A percentile compares a stretch with the other conserved stretches of the same genome.
phyloP scores from a whole-genome alignment of 1,284 basidiomycete species.

The Veloporphyrellus conicus region DNA sequence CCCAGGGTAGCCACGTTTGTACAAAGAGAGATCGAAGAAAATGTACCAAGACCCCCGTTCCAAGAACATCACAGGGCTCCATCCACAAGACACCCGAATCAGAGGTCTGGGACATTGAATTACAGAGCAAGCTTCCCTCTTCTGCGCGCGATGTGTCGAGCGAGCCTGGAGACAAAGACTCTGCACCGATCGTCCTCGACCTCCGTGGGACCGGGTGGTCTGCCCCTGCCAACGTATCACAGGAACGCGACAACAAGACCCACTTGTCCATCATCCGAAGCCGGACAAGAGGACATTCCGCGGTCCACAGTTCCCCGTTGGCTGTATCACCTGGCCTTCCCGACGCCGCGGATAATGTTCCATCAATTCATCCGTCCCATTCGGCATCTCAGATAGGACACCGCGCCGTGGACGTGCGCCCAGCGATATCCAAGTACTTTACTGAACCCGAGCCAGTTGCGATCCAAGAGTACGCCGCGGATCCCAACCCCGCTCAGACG shows the following conservation, averaged over 20 bases:
- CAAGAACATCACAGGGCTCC: background rate
- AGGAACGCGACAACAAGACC: background rate
- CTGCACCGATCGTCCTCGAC: conserved; percentile 24
- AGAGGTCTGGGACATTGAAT: conserved; percentile 65
- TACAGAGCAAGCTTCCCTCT: conserved; percentile 33
- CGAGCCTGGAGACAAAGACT: conserved; percentile 6
- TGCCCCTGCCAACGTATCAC: conserved; percentile 1
- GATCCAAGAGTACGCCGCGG: background rate
- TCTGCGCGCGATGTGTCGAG: conserved; percentile 13
- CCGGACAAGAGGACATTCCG: background rate
- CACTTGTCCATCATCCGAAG: background rate
- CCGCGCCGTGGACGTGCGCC: conserved; percentile 6
- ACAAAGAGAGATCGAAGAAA: conserved; percentile 3
- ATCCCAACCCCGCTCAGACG: background rate
- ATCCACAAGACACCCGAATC: conserved; percentile 36
- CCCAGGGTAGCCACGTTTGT: background rate
- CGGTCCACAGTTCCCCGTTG: background rate
- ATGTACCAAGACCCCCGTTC: background rate
- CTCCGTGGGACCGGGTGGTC: conserved; percentile 24
- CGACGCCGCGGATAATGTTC: conserved; percentile 11
- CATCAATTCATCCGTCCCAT: conserved; percentile 50
- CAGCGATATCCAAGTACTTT: conserved; percentile 23
- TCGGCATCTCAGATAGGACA: conserved; percentile 46
- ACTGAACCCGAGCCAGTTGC: background rate
- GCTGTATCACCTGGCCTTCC: background rate